Percentiles rank a stretch among this genome's conserved stretches.
Evolutionary conservation across 2,329 filamentous ascomycete genomes (phyloP).

Genomic region (Xylaria digitata): DNA sequence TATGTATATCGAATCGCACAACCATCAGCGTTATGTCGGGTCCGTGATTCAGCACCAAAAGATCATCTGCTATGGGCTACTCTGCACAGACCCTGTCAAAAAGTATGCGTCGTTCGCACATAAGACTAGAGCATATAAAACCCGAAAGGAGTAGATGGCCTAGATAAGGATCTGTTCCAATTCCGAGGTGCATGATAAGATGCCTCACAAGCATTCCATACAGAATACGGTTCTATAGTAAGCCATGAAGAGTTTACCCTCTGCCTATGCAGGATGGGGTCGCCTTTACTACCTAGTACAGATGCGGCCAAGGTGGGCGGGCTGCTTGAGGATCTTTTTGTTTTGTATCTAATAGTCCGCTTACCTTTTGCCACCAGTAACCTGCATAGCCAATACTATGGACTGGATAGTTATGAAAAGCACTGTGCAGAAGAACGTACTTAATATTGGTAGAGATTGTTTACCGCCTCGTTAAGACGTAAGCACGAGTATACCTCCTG

Average conservation of each 20-base stretch:
- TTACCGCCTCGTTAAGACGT: constrained; percentile 33
- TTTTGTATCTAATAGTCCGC: constrained; percentile 28
- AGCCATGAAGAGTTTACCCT: constrained; percentile 14
- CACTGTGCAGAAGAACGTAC: constrained; percentile 17
- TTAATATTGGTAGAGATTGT: constrained; percentile 24
- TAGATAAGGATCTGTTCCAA: constrained; percentile 16
- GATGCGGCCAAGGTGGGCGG: constrained; percentile 17
- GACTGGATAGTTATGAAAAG: constrained; percentile 42
- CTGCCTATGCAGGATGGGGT: constrained; percentile 20
- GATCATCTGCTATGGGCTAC: constrained; percentile 18
- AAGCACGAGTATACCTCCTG: constrained; percentile 26
- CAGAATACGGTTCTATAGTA: constrained; percentile 16
- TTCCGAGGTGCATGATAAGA: constrained; percentile 27
- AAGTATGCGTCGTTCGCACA: constrained; percentile 19
- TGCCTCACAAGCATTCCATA: constrained; percentile 19
- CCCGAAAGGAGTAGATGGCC: constrained; percentile 23
- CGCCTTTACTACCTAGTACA: constrained; percentile 15
- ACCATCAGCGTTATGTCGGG: constrained; percentile 32
- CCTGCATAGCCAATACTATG: constrained; percentile 22
- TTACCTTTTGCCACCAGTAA: constrained; percentile 37
- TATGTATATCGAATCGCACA: constrained; percentile 34
- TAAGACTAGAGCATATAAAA: constrained; percentile 18
- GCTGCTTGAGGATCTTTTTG: constrained; percentile 14
- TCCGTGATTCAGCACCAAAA: constrained; percentile 28
- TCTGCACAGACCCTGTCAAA: constrained; percentile 20